Evolutionary conservation across 371 early-diverging fungal genomes (phyloP), one percentile per base, ranked within the genome.

Genomic region (Batkoa obscura): DNA sequence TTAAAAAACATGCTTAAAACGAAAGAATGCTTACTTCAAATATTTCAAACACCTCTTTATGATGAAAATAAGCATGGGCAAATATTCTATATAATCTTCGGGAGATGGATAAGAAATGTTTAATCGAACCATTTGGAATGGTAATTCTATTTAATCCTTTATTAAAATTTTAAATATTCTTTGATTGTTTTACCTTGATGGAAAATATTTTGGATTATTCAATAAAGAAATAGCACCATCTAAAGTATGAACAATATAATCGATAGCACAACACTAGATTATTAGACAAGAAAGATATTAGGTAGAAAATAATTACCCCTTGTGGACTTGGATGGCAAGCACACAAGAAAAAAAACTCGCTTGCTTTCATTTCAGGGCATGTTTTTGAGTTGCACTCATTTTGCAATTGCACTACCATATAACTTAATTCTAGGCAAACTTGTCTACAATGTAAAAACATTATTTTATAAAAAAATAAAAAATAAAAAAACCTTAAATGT

Each of bases 341-440:
- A 63, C 96, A 95, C 30, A 88, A 78, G 70, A 88, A 93, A 55
- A 83, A 69, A 83, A 86, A 88, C 23, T 90, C 92, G 45, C 80
- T 79, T 2, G 92, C 92, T 59, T 88, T 83, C 96, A 95, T 95
- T 43, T 88, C 86, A 0, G 87, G 87, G 62, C 96, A 95, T 9
- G 73, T 68, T 32, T 77, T 75, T 5, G 66, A 67, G 0, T 83
- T 86, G 62, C 96, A 95, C 54, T 90, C 92, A 10, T 66, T 55
- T 58, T 76, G 78, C 45, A 93, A 68, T 50, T 80, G 70, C 0
- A 81, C 78, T 13, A 92, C 73, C 30, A 90, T 68, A 56, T 72
- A 74, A 56, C 80, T 84, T 30, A 94, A 69, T 60, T 93, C 88
- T 50, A 86, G 65, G 61, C 91, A 84, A 0, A 83, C 68, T 62